Evolutionary conservation across 2,329 filamentous ascomycete genomes (phyloP), one percentile per base, ranked within the genome.

Genomic region (Fusarium tuaranense): DNA sequence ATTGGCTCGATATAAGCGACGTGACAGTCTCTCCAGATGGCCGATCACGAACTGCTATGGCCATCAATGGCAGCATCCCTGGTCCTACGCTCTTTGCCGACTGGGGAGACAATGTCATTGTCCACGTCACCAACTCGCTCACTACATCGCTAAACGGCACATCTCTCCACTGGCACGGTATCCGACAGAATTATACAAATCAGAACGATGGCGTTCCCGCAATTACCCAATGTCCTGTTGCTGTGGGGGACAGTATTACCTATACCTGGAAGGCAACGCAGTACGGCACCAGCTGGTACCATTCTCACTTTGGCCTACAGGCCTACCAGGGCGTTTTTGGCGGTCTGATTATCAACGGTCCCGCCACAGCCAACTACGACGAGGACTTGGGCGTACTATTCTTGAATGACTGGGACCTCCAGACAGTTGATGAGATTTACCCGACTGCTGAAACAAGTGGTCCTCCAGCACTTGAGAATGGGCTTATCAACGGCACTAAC

Each of bases 211-310:
- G 92, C 0, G 68, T 68, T 9, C 82, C 83, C 0, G 86, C 86
- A 32, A 85, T 89, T 3, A 89, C 87, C 2, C 91, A 93, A 76
- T 92, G 89, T 69, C 82, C 86, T 10, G 87, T 92, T 22, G 81
- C 85, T 2, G 85, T 90, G 0, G 88, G 88, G 13, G 80, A 81
- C 18, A 84, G 80, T 9, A 88, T 92, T 71, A 88, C 85, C 4
- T 93, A 91, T 77, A 86, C 87, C 70, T 91, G 91, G 78, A 87
- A 81, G 34, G 88, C 89, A 48, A 69, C 88, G 46, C 89, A 91
- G 82, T 83, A 87, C 4, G 90, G 90, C 25, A 90, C 89, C 7
- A 91, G 89, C 78, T 92, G 90, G 90, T 92, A 92, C 73, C 90
- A 92, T 78, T 90, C 87, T 13, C 88, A 90, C 25, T 89, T 88